These are phyloP conservation scores for Vitellaria paradoxa DNA, from an alignment of 179 eudicot species.

Conservation along the genomic window DNA sequence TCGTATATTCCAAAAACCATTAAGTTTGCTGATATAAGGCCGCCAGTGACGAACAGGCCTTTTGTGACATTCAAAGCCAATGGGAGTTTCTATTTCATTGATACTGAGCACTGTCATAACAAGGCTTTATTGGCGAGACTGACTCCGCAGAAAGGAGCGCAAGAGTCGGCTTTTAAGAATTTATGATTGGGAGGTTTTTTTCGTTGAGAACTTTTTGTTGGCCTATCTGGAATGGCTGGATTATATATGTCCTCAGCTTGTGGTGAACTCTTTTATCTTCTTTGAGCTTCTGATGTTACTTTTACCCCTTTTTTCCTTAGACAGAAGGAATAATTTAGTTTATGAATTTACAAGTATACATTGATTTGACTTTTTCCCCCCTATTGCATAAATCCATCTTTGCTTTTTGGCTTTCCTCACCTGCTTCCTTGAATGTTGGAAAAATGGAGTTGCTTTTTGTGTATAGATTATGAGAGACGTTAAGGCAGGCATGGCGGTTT, in stretches of 20 bases:
- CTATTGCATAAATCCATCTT: no score
- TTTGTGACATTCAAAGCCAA: constrained; percentile 85
- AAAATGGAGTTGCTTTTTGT: no score
- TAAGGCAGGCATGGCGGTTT: no score
- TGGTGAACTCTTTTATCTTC: neutral
- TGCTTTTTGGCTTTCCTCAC: no score
- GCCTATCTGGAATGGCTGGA: neutral
- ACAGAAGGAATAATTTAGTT: no score
- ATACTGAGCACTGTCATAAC: constrained; percentile 78
- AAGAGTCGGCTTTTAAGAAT: constrained; percentile 79
- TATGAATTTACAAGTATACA: no score
- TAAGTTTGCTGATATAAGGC: constrained; percentile 76
- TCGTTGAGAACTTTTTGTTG: neutral
- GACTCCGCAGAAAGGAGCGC: constrained; percentile 58
- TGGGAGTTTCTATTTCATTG: constrained; percentile 67
- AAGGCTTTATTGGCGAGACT: constrained; percentile 89
- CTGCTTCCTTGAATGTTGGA: no score
- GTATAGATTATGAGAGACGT: no score
- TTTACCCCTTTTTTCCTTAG: neutral
- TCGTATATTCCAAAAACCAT: constrained; percentile 61
- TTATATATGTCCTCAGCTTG: neutral
- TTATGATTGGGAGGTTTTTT: constrained; percentile 32
- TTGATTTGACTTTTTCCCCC: no score
- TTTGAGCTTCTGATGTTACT: constrained; percentile 6
- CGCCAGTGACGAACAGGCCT: constrained; percentile 80